Base-by-base conservation (phyloP, 2,329 filamentous ascomycete species). In the Xylariaceae sp. region DNA sequence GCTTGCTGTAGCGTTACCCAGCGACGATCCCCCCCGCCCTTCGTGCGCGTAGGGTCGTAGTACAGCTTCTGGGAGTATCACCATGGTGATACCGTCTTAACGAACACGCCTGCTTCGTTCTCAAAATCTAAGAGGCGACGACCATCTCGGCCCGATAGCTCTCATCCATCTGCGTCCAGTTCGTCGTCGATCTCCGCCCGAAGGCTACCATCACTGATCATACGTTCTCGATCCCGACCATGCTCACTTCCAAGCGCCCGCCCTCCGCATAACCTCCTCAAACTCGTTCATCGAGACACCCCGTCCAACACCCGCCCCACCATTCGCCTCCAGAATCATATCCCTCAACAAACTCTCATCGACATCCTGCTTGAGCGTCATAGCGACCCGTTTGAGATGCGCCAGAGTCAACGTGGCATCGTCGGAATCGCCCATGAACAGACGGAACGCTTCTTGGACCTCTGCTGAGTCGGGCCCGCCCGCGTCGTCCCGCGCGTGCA, bases 291-390 rank as follows among this genome's bases (percentile, higher is more conserved):
- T 76, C 39, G 77, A 82, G 10, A 96, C 93, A 7, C 88, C 90
- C 51, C 76, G 80, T 36, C 77, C 82, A 11, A 88, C 80, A 14
- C 88, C 86, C 4, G 80, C 83, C 1, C 89, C 90, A 2, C 89
- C 89, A 70, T 95, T 97, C 45, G 93, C 94, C 76, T 97, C 93
- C 45, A 91, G 75, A 52, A 99, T 87, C 94, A 99, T 99, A 74
- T 97, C 91, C 73, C 83, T 84, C 66, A 99, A 74, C 66, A 96
- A 72, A 45, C 90, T 86, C 63, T 97, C 94, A 53, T 83, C 82
- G 19, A 96, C 86, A 56, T 86, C 90, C 72, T 96, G 90, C 71
- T 90, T 89, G 63, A 99, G 73, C 62, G 90, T 82, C 60, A 82
- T 84, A 40, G 92, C 91, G 48, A 97, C 86, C 63, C 87, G 79